Evolutionary conservation across 2,329 filamentous ascomycete species (phyloP).

Genomic region (Neurospora sp.): DNA sequence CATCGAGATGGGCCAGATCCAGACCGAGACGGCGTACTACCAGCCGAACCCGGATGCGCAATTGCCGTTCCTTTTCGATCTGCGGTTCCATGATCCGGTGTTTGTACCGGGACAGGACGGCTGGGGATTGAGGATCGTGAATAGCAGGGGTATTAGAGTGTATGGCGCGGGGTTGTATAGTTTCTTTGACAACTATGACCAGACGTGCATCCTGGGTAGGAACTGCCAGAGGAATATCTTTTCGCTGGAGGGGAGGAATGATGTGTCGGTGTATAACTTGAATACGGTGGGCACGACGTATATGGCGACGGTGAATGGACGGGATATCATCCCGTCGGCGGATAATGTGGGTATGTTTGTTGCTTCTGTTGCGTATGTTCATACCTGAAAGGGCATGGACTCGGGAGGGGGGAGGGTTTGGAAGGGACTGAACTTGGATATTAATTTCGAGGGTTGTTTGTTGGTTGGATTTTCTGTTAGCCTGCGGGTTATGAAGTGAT

Average conservation of each 20-base stretch:
- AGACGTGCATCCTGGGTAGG: conserved; percentile 27
- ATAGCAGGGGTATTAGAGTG: conserved; percentile 39
- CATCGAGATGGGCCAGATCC: conserved; percentile 50
- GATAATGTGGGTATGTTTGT: conserved; percentile 18
- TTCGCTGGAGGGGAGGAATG: conserved; percentile 26
- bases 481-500: neutral
- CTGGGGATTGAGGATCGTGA: conserved; percentile 52
- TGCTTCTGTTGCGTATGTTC: conserved; percentile 9
- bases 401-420: neutral
- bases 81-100: conserved; percentile 33
- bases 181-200: conserved; percentile 51
- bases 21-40: conserved; percentile 60
- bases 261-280: conserved; percentile 33
- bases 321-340: conserved; percentile 14
- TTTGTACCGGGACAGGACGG: conserved; percentile 35
- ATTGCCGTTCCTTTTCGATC: conserved; percentile 37
- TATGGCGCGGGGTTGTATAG: conserved; percentile 54
- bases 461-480: neutral
- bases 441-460: neutral
- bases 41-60: conserved; percentile 48
- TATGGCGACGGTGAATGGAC: conserved; percentile 25
- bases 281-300: conserved; percentile 34
- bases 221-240: conserved; percentile 30
- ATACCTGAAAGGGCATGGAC: neutral
- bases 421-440: neutral